These are phyloP conservation scores for Pleurotus eryngii DNA, from an alignment of 768 basidiomycete species.

Conservation along the genomic window DNA sequence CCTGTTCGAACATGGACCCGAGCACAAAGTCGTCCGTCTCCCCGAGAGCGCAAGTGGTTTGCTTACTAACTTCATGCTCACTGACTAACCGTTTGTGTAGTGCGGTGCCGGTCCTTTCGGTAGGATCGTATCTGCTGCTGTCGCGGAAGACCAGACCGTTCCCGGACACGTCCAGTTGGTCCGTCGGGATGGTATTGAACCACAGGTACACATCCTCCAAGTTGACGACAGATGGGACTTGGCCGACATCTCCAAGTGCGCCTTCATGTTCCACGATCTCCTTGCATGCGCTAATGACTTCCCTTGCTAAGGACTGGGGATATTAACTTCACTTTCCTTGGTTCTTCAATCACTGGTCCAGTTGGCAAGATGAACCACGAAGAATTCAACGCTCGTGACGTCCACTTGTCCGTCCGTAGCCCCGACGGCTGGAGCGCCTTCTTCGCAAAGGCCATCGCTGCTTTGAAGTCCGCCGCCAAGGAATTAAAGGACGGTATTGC, in stretches of 20 bases:
- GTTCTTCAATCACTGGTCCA: not conserved
- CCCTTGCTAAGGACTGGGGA: not conserved
- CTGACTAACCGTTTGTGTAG: not conserved
- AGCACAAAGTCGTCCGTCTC: constrained; percentile 7
- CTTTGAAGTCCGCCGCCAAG: not conserved
- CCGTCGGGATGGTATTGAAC: constrained; percentile 3
- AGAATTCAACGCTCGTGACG: not conserved
- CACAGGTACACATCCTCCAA: constrained; percentile 2
- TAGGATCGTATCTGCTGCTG: constrained; percentile 1
- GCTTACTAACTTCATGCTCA: too few relatives aligned
- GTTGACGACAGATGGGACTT: not conserved
- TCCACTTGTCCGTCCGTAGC: not conserved
- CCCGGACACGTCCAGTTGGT: constrained; percentile 3
- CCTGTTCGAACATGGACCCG: constrained; percentile 2
- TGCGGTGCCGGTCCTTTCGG: constrained; percentile 5
- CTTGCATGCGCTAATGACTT: not conserved
- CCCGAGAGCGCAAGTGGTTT: not conserved
- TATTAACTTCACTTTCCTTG: not conserved
- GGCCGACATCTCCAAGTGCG: constrained; percentile 1
- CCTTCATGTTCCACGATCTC: not conserved
- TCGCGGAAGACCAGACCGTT: not conserved
- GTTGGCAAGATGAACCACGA: constrained; percentile 5
- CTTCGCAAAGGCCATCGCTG: constrained; percentile 1
- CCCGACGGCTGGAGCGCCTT: not conserved
- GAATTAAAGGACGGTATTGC: not conserved